Evolutionary conservation across 2,329 filamentous ascomycete species (phyloP), one percentile per base, ranked within the genome.

Genomic region (Zasmidium angulare): DNA sequence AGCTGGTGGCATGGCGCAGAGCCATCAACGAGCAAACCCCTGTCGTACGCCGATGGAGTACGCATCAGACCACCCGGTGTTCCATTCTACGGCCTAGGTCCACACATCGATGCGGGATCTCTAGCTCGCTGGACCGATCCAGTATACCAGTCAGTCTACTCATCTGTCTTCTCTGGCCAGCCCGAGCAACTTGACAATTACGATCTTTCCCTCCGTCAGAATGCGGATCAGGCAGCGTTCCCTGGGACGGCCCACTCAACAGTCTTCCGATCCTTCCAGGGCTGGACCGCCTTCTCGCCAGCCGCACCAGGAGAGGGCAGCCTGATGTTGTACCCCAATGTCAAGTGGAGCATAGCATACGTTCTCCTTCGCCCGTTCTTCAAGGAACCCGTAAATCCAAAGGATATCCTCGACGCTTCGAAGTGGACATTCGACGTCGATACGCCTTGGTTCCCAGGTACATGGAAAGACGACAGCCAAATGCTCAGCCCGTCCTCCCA

Each of bases 361-460:
- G 14, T 60, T 2, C 52, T 60, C n/a, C 49, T 60, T 20, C 52
- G 57, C 14, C 57, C 57, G 3, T 60, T 60, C 53, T 60, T 60
- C 48, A 55, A 56, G 52, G 31, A 19, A n/a, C 57, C 57, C 19
- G 22, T 12, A 2, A 9, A 51, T 20, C 10, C 29, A 1, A 46
- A 21, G 3, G 53, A 60, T 17, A 52, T 60, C 36, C 26, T 55
- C 46, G 53, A 60, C 21, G 57, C 57, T 21, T 46, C 31, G 2
- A 60, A 60, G 36, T 60, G 57, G 57, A 52, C 46, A 2, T 60
- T 60, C 23, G 57, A 60, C 47, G 40, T 47, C n/a, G 48, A 55
- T 7, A 60, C 57, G 19, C 52, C 57, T n/a, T 60, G 57, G 57
- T 60, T 60, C 51, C 57, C 57, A 17, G 57, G 57, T 2, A 60